A percentile compares a stretch with the other conserved stretches of the same genome.
Evolutionary conservation across 345 rosid species (phyloP).

Genomic region (Ricinus communis): DNA sequence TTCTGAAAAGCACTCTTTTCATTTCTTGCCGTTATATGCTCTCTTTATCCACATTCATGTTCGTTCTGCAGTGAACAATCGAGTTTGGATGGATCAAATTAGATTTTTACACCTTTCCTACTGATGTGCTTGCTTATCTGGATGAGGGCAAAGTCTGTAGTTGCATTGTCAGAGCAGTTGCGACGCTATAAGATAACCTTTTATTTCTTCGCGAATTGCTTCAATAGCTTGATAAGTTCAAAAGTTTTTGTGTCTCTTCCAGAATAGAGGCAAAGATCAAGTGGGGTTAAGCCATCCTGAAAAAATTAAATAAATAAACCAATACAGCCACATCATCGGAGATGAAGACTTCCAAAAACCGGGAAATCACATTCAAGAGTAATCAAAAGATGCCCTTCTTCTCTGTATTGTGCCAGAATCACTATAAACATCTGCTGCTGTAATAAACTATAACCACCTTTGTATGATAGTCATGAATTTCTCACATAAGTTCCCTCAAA

Average conservation of each 20-base stretch:
- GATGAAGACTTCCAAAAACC: too few species aligned
- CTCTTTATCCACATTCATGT: not conserved
- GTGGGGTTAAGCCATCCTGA: conserved; percentile 85
- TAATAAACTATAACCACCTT: too few species aligned
- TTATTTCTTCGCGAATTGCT: conserved; percentile 48
- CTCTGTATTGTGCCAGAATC: too few species aligned
- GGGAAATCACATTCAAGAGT: not conserved
- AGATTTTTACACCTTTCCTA: not conserved
- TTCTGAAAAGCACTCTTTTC: not conserved
- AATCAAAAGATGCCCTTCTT: not conserved
- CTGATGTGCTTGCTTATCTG: not conserved
- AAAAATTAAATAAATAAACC: not conserved
- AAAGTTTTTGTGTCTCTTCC: conserved; percentile 64
- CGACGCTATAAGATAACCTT: not conserved
- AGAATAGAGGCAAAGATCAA: conserved; percentile 70
- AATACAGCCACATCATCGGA: too few species aligned
- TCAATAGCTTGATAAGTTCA: conserved; percentile 73
- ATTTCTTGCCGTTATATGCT: not conserved
- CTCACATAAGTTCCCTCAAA: too few species aligned
- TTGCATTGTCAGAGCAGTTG: not conserved
- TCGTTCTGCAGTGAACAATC: not conserved
- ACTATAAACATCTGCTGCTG: too few species aligned
- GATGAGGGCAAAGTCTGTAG: not conserved
- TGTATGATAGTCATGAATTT: too few species aligned
- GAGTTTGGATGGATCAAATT: not conserved